Evolutionary conservation across 2,329 filamentous ascomycete species (phyloP).

Genomic region (Diaporthe citrichinensis): DNA sequence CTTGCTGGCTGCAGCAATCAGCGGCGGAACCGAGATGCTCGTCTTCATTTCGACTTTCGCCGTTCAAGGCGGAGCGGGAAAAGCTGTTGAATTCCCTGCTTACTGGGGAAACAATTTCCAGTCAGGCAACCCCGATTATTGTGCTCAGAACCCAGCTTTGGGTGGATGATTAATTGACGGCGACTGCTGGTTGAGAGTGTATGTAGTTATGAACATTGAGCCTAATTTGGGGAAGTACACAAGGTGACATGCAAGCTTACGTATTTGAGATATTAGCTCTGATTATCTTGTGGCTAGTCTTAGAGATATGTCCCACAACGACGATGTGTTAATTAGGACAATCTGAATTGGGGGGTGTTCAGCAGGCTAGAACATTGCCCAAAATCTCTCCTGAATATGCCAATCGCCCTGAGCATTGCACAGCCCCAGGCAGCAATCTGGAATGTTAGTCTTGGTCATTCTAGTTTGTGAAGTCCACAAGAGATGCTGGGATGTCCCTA

Average conservation of each 20-base stretch:
- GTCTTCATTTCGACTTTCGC: constrained; percentile 44
- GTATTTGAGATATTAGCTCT: not conserved
- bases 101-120: constrained; percentile 46
- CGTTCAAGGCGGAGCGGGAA: constrained; percentile 23
- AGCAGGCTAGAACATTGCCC: not conserved
- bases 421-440: not conserved
- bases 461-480: not conserved
- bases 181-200: not conserved
- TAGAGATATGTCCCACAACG: not conserved
- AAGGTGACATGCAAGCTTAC: too few species aligned
- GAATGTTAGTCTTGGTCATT: not conserved
- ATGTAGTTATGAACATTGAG: not conserved
- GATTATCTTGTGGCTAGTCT: not conserved
- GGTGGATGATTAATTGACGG: not conserved
- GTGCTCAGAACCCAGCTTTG: constrained; percentile 25
- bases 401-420: not conserved
- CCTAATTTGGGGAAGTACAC: not conserved
- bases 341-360: not conserved
- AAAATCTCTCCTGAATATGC: not conserved
- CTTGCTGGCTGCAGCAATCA: constrained; percentile 47
- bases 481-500: not conserved
- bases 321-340: too few species aligned
- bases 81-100: constrained; percentile 2
- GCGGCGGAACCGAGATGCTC: constrained; percentile 47
- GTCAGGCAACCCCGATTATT: constrained; percentile 40